Evolutionary conservation across 371 early-diverging fungal species (phyloP), one percentile per base, ranked within the genome.

Genomic region (Batkoa obscura): DNA sequence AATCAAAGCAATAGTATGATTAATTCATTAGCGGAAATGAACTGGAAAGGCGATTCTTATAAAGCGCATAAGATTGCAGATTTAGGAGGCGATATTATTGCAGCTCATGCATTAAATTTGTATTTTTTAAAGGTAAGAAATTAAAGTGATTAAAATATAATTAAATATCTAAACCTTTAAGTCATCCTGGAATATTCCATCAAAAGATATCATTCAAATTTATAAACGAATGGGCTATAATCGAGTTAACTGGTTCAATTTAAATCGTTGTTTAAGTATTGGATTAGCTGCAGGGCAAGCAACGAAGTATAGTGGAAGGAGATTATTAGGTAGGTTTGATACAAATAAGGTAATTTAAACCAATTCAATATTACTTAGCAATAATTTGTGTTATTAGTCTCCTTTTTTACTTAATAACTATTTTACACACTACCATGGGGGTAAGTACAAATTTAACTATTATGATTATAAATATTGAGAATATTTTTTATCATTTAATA

Each of bases 81-180:
- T 64, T 67, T 78, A 2, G 90, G 90, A 9, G 87, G 79, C 10
- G 91, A 91, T 60, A 83, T 87, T 58, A 76, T 79, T 0, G 57
- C 89, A 50, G 70, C 75, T 17, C 78, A 74, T 54, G 59, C 62
- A 58, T 50, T 41, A 33, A 60, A 52, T 41, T 47, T 75, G 55
- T 37, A 53, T 30, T 70, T 62, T 34, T 60, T 72, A 2, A 15
- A 55, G 39, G 59, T 62, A 36, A 33, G 58, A 6, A 37, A 8
- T 23, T 5, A 43, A 2, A 35, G 23, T 17, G 13, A 13, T 30
- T 39, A 32, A n/a, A 8, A 31, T 6, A 42, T 17, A 43, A n/a
- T 6, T 17, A 30, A 13, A 13, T 33, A 15, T 15, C 39, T 33
- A 2, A 31, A 31, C 23, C 12, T 37, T n/a, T 32, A 38, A 68